These are phyloP conservation scores for Citrus sp. DNA, from an alignment of 345 rosid genomes.

Conservation along the genomic window DNA sequence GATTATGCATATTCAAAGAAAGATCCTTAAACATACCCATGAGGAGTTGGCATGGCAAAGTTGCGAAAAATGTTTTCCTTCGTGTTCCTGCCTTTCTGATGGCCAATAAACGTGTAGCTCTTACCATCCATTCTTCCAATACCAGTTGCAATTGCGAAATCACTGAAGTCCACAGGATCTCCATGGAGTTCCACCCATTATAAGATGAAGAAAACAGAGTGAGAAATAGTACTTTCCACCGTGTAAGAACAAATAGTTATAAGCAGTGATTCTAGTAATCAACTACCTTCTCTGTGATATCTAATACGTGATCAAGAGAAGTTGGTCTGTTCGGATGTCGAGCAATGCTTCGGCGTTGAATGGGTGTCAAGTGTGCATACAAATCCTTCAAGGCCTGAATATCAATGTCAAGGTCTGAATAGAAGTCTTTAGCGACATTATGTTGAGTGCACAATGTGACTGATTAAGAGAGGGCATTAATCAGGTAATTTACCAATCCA, in stretches of 20 bases:
- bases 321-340: constrained; percentile 19
- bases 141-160: constrained; percentile 12
- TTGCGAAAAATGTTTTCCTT: constrained; percentile 16
- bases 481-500: background rate
- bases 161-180: constrained; percentile 15
- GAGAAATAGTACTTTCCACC: background rate
- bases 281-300: constrained; percentile 13
- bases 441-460: background rate
- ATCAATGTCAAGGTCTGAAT: background rate
- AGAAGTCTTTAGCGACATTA: background rate
- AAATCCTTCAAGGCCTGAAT: constrained; percentile 15
- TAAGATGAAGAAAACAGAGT: background rate
- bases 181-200: constrained; percentile 20
- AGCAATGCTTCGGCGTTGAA: constrained; percentile 14
- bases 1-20: background rate
- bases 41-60: constrained; percentile 14
- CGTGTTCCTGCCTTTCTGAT: constrained; percentile 17
- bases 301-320: constrained; percentile 10
- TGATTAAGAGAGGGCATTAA: background rate
- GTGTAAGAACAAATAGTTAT: background rate
- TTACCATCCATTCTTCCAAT: constrained; percentile 12
- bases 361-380: constrained; percentile 13
- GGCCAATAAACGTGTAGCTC: constrained; percentile 16
- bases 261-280: background rate
- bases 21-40: background rate